Base-by-base conservation (phyloP, 2,329 filamentous ascomycete genomes). In the Huntiella savannae region DNA sequence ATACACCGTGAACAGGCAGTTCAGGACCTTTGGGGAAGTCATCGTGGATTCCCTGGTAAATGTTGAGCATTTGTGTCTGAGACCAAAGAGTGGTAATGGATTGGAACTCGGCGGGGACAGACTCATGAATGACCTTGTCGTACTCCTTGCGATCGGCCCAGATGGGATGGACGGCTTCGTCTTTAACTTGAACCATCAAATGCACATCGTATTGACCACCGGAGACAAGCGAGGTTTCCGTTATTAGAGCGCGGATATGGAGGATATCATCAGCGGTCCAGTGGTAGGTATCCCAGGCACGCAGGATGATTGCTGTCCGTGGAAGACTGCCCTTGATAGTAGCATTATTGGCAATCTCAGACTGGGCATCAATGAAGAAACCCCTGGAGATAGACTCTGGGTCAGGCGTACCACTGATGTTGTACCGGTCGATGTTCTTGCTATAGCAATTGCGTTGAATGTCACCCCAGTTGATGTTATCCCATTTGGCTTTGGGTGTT, bases 31-130 rank as follows among this genome's bases (percentile, higher is more conserved):
- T 68, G 38, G 65, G 64, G 60, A 77, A 86, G 40, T 82, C 75
- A 52, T 92, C 84, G 56, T 84, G 79, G 19, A 94, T 77, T 42
- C 82, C 84, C 45, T 91, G 82, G 61, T 96, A 98, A 54, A 93
- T 71, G 49, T 86, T 74, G 45, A 80, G 70, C 86, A 96, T 95
- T 61, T 95, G 86, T 17, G 81, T 79, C 60, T 93, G 86, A 0
- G 84, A 91, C 91, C 91, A 98, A 5, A 96, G 70, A 0, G 83
- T 93, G 15, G 82, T 82, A 57, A 98, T 77, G 40, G 83, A 83
- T 53, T 74, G 79, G 63, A 98, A 95, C 57, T 98, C 91, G 52
- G 76, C 70, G 0, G 91, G 82, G 10, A 88, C 71, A 19, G 73
- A 72, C 43, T 80, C 74, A 45, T 73, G 66, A 58, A 81, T 79